Conservation (phyloP, 352 stramenopile genomes). For the Phytophthora constricta region DNA sequence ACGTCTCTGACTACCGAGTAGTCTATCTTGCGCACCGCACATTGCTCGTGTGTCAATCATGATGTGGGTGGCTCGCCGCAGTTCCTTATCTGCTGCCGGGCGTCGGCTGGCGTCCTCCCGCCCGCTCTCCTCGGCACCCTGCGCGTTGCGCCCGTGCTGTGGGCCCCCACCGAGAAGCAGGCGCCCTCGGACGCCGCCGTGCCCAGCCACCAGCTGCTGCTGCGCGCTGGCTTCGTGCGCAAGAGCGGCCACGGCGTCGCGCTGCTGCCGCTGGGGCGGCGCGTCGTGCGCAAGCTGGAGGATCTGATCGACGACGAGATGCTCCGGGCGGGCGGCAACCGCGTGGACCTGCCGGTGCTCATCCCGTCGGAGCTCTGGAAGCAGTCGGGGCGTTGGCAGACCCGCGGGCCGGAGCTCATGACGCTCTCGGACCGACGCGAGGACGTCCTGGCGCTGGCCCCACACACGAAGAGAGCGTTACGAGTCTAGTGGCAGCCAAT, state of each 20-base stretch:
- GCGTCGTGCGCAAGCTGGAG: slow-evolving; percentile 82
- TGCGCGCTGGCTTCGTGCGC: slow-evolving; percentile 87
- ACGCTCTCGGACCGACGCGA: slow-evolving; percentile 78
- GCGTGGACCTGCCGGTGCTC: slow-evolving; percentile 81
- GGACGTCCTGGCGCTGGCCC: slow-evolving; percentile 74
- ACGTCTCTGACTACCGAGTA: too few relatives aligned
- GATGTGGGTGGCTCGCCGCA: slow-evolving; percentile 34
- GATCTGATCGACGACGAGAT: slow-evolving; percentile 86
- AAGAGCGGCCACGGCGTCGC: slow-evolving; percentile 82
- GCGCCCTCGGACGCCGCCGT: slow-evolving; percentile 80
- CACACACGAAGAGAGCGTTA: slow-evolving; percentile 89
- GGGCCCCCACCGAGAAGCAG: slow-evolving; percentile 81
- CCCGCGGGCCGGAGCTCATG: slow-evolving; percentile 83
- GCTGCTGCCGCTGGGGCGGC: slow-evolving; percentile 78
- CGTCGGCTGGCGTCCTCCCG: slow-evolving; percentile 28
- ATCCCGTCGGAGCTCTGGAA: slow-evolving; percentile 84
- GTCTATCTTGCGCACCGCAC: slow-evolving; percentile 6
- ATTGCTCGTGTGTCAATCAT: slow-evolving; percentile 14
- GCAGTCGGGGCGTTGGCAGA: slow-evolving; percentile 84
- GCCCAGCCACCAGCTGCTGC: slow-evolving; percentile 84
- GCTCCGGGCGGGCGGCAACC: slow-evolving; percentile 78
- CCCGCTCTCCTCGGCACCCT: slow-evolving; percentile 9
- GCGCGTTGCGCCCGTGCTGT: slow-evolving; percentile 55
- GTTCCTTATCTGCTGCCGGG: slow-evolving; percentile 6
- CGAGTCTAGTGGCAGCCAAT: slow-evolving; percentile 73